A percentile compares a stretch with the other conserved stretches of the same genome.
phyloP scores from a whole-genome alignment of 176 grass and related monocot genomes.

The Eleusine indica region DNA sequence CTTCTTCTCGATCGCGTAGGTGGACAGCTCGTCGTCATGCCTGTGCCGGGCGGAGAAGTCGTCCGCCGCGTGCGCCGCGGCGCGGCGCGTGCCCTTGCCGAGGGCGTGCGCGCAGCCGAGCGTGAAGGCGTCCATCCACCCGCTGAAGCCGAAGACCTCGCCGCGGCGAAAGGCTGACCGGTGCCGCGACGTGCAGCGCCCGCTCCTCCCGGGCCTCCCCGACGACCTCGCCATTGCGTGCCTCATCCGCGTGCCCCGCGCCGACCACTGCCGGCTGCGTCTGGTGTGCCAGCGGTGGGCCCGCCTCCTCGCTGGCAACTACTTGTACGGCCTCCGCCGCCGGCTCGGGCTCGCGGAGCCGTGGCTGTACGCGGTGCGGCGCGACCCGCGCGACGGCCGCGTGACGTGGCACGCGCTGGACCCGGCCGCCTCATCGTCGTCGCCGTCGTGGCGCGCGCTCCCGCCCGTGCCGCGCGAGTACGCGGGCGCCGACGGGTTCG shows the following conservation, averaged over 20 bases:
- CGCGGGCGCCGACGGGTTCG: conserved; percentile 62
- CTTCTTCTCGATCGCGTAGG: conserved; percentile 40
- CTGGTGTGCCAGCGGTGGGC: conserved; percentile 73
- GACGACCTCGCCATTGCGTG: conserved; percentile 79
- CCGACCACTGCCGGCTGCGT: conserved; percentile 59
- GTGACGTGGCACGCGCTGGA: conserved; percentile 70
- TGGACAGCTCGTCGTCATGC: conserved; percentile 68
- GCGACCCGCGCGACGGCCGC: conserved; percentile 48
- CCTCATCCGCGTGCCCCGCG: conserved; percentile 68
- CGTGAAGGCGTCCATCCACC: conserved; percentile 76
- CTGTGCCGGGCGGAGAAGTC: conserved; percentile 70
- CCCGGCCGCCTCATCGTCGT: conserved; percentile 18
- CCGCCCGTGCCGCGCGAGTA: conserved; percentile 70
- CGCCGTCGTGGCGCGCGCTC: conserved; percentile 57
- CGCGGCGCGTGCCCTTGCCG: conserved; percentile 38
- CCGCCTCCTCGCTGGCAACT: conserved; percentile 78
- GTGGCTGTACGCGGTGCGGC: conserved; percentile 76
- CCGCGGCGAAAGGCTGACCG: conserved; percentile 4
- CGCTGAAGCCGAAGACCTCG: conserved; percentile 47
- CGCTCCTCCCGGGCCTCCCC: conserved; percentile 70
- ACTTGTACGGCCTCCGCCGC: conserved; percentile 74
- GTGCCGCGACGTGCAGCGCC: conserved; percentile 36
- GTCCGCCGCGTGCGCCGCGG: conserved; percentile 12
- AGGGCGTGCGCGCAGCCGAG: conserved; percentile 61
- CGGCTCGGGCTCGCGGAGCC: conserved; percentile 58